These are phyloP conservation scores for Myriosclerotinia curreyana DNA, from an alignment of 2,329 filamentous ascomycete genomes.

Conservation along the genomic window DNA sequence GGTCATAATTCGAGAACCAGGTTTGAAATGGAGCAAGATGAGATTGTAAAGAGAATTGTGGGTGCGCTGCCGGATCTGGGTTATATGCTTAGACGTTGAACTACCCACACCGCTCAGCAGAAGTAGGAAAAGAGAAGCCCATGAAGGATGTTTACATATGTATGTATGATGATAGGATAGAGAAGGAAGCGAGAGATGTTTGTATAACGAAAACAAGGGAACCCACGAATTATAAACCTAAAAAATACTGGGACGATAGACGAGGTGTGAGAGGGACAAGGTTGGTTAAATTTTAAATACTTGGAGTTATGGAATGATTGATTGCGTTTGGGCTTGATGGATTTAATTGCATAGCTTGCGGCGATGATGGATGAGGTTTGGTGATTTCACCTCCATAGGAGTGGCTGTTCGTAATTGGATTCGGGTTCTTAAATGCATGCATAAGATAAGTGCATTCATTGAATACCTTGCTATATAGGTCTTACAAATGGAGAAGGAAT, in stretches of 20 bases:
- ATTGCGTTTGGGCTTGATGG: neutral
- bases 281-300: neutral
- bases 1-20: constrained; percentile 27
- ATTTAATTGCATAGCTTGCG: constrained; percentile 11
- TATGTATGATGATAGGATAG: neutral
- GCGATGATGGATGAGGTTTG: neutral
- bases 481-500: neutral
- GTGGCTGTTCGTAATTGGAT: neutral
- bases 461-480: constrained; percentile 4
- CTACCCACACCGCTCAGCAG: neutral
- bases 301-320: neutral
- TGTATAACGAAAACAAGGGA: neutral
- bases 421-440: neutral
- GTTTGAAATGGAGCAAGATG: constrained; percentile 38
- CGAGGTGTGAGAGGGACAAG: neutral
- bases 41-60: constrained; percentile 37
- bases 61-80: constrained; percentile 39
- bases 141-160: neutral
- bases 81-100: constrained; percentile 39
- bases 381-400: neutral
- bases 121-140: neutral
- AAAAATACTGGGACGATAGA: neutral
- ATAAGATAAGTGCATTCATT: neutral
- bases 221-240: neutral
- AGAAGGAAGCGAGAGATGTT: neutral